Conservation (phyloP, 768 basidiomycete genomes). For the Mycena belliarum region DNA sequence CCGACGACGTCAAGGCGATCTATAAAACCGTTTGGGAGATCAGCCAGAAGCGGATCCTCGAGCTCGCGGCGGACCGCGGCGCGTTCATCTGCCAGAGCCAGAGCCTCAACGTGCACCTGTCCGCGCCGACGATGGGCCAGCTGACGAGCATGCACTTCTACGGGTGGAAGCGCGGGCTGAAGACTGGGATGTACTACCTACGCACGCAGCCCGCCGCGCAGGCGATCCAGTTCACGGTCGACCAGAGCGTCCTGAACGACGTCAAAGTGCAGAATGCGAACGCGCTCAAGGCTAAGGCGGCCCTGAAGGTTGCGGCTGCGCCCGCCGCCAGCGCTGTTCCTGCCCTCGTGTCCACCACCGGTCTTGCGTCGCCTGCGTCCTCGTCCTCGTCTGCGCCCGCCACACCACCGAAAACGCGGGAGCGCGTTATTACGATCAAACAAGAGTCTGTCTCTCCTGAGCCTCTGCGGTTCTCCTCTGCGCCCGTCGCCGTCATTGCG, state of each 20-base stretch:
- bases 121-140: slow-evolving; percentile 71
- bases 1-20: slow-evolving; percentile 75
- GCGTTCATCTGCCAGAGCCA: slow-evolving; percentile 86
- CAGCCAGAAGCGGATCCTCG: slow-evolving; percentile 79
- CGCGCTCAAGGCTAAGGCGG: slow-evolving; percentile 26
- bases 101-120: slow-evolving; percentile 75
- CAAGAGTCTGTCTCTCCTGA: slow-evolving; percentile 28
- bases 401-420: slow-evolving; percentile 18
- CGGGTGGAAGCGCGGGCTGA: slow-evolving; percentile 84
- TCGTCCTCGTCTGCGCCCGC: slow-evolving; percentile 23
- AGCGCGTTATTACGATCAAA: slow-evolving; percentile 27
- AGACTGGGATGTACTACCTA: slow-evolving; percentile 85
- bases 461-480: slow-evolving; percentile 13
- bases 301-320: slow-evolving; percentile 22
- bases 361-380: slow-evolving; percentile 20
- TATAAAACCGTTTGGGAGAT: slow-evolving; percentile 93
- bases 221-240: slow-evolving; percentile 72
- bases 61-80: slow-evolving; percentile 80
- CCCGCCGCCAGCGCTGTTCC: slow-evolving; percentile 20
- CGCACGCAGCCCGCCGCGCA: slow-evolving; percentile 78
- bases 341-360: slow-evolving; percentile 31
- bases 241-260: slow-evolving; percentile 73
- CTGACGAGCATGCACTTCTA: slow-evolving; percentile 82
- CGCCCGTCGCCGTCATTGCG: slow-evolving; percentile 26
- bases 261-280: slow-evolving; percentile 50